phyloP scores from a whole-genome alignment of 148 eudicot genomes.

The Cornus suecica region DNA sequence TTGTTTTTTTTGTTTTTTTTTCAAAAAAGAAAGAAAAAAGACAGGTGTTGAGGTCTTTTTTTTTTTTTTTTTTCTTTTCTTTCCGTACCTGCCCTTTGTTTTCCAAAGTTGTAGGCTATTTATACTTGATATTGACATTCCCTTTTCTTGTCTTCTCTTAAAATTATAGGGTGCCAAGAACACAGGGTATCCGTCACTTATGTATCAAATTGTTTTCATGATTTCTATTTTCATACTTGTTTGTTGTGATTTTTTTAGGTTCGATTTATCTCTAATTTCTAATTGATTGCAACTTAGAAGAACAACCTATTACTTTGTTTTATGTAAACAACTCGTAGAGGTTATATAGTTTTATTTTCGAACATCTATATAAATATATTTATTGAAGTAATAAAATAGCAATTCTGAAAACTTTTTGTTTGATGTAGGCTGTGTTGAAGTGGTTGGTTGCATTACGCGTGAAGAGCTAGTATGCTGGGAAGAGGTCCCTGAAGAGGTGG shows the following conservation, averaged over 20 bases:
- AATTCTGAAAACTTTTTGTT: conserved; percentile 2
- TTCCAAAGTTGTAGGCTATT: neutral
- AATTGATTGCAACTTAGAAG: neutral
- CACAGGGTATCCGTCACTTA: neutral
- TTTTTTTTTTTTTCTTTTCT: neutral
- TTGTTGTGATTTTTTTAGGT: neutral
- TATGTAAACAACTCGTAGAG: neutral
- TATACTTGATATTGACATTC: neutral
- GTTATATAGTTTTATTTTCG: neutral
- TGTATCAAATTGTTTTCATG: neutral
- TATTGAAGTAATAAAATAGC: neutral
- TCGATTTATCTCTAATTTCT: neutral
- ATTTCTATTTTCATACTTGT: neutral
- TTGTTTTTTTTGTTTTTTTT: no score
- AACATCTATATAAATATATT: neutral
- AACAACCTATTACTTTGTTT: neutral
- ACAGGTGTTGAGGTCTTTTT: no score
- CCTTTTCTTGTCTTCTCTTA: neutral
- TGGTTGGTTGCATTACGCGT: conserved; percentile 65
- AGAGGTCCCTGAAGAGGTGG: conserved; percentile 71
- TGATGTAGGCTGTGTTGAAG: conserved; percentile 72
- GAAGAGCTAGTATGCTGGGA: conserved; percentile 72
- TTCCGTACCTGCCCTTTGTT: neutral
- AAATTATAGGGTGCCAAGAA: neutral
- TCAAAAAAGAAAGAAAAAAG: no score